phyloP scores from a whole-genome alignment of 352 stramenopile genomes.

The Phytophthora nicotianae region DNA sequence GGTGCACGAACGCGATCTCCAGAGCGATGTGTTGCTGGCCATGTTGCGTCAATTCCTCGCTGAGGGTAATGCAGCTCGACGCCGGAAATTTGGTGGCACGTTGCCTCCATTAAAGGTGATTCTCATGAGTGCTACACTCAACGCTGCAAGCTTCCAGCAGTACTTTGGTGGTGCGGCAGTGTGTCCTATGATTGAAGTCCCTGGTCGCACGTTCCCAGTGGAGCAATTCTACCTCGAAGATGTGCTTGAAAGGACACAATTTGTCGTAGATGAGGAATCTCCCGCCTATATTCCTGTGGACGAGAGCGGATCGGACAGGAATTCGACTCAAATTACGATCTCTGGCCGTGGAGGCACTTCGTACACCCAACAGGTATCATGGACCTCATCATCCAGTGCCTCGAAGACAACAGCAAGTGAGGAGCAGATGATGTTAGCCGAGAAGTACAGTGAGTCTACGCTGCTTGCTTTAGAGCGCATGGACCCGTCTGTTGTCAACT shows the following conservation, averaged over 20 bases:
- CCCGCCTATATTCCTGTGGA: slow-evolving; percentile 47
- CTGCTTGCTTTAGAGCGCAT: slow-evolving; percentile 83
- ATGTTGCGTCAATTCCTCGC: slow-evolving; percentile 89
- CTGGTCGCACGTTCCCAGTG: slow-evolving; percentile 96
- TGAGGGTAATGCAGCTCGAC: slow-evolving; percentile 41
- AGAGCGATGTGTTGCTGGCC: slow-evolving; percentile 92
- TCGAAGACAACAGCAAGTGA: slow-evolving; percentile 24
- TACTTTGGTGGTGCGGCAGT: slow-evolving; percentile 92
- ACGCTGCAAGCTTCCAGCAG: slow-evolving; percentile 94
- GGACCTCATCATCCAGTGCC: slow-evolving; percentile 40
- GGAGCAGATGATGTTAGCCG: slow-evolving; percentile 30
- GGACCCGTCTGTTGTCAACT: slow-evolving; percentile 94
- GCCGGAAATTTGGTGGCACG: slow-evolving; percentile 38
- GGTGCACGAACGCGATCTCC: slow-evolving; percentile 96
- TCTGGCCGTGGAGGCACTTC: slow-evolving; percentile 69
- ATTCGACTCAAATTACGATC: slow-evolving; percentile 65
- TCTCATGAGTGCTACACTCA: slow-evolving; percentile 97
- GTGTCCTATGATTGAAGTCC: slow-evolving; percentile 90
- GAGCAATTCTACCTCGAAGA: slow-evolving; percentile 97
- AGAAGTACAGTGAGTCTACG: slow-evolving; percentile 88
- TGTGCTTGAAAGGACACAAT: slow-evolving; percentile 85
- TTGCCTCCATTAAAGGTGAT: slow-evolving; percentile 91
- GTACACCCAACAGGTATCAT: slow-evolving; percentile 66
- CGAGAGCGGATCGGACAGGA: slow-evolving; percentile 23
- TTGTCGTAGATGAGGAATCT: slow-evolving; percentile 82